Evolutionary conservation across 139 green algal genomes (phyloP).

Genomic region (Picochlorum sp.): DNA sequence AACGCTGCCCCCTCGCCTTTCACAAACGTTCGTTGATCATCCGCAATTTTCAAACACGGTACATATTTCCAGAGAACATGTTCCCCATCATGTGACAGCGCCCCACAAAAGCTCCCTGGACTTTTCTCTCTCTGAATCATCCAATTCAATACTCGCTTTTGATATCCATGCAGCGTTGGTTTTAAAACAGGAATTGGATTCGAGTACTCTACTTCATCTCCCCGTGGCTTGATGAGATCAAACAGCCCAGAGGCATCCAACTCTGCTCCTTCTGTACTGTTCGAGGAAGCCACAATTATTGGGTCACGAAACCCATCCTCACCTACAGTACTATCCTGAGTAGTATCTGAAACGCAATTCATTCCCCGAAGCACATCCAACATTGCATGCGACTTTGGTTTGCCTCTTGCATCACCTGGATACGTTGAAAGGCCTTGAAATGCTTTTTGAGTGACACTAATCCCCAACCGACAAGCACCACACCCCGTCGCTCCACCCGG

Average conservation of each 20-base stretch:
- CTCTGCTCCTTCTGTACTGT: neutral
- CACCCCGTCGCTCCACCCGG: too few species aligned
- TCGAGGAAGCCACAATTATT: neutral
- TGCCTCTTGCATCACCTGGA: neutral
- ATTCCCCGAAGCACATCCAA: neutral
- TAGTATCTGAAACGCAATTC: neutral
- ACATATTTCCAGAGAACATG: slow-evolving; percentile 58
- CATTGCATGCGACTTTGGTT: neutral
- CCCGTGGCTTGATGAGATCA: slow-evolving; percentile 45
- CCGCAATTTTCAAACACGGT: neutral
- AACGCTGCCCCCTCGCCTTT: slow-evolving; percentile 13
- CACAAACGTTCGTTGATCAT: too few species aligned
- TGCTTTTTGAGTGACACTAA: neutral
- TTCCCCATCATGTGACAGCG: slow-evolving; percentile 6
- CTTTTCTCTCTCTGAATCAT: slow-evolving; percentile 21
- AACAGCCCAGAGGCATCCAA: slow-evolving; percentile 58
- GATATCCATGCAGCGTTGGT: slow-evolving; percentile 67
- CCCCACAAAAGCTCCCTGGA: neutral
- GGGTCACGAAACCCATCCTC: neutral
- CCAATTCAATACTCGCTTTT: slow-evolving; percentile 51
- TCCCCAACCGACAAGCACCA: neutral
- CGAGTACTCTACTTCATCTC: slow-evolving; percentile 39
- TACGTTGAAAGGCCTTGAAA: neutral
- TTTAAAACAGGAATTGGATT: slow-evolving; percentile 31
- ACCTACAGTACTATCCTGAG: neutral